Percentiles rank a stretch among this genome's conserved stretches.
phyloP scores from a whole-genome alignment of 306 rosid genomes.

The Trifolium subterraneum region DNA sequence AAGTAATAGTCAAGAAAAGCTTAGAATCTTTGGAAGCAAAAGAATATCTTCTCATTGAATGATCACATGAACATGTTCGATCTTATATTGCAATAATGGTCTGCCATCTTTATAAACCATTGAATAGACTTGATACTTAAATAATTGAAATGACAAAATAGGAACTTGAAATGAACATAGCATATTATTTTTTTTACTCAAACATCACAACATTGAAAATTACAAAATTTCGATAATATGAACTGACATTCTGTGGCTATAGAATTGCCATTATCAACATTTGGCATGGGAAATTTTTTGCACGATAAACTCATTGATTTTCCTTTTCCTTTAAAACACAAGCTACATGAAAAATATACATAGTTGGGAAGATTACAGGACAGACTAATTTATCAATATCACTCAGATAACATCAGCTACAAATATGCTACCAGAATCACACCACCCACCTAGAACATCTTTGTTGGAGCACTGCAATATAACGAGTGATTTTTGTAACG shows the following conservation, averaged over 20 bases:
- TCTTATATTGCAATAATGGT: conserved; percentile 4
- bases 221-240: conserved; percentile 19
- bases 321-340: not conserved
- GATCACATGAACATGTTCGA: conserved; percentile 5
- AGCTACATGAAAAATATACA: not conserved
- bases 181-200: not conserved
- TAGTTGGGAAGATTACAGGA: not conserved
- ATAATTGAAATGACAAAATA: conserved; percentile 26
- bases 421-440: conserved; percentile 85
- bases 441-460: conserved; percentile 93
- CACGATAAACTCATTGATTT: not conserved
- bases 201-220: conserved; percentile 11
- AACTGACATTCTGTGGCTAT: conserved; percentile 27
- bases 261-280: conserved; percentile 17
- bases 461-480: conserved; percentile 73
- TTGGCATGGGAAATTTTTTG: not conserved
- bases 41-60: not conserved
- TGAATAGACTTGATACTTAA: conserved; percentile 33
- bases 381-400: conserved; percentile 23
- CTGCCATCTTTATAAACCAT: conserved; percentile 16
- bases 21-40: too few relatives aligned
- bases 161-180: conserved; percentile 11
- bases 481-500: conserved; percentile 33
- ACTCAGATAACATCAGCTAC: conserved; percentile 59
- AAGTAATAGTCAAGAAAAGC: too few relatives aligned